Evolutionary conservation across 495 filamentous ascomycete genomes (phyloP), one percentile per base, ranked within the genome.

Genomic region (Staphylotrichum longicolle): DNA sequence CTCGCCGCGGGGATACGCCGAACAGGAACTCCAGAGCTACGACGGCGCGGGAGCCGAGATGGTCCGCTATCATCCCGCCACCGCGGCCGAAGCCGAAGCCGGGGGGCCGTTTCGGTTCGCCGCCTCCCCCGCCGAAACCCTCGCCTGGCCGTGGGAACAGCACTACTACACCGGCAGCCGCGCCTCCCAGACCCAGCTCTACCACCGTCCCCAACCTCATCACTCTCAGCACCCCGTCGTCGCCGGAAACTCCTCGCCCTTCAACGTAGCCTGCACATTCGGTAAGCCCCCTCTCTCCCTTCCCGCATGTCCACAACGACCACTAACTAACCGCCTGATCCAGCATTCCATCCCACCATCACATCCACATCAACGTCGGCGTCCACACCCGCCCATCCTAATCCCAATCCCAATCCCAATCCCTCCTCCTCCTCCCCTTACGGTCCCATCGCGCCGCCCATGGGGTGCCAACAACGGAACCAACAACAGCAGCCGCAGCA

Each of bases 381-480:
- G 20, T 27, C 20, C 20, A 27, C 20, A 27, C 20, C 20, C 20
- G 20, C 20, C 20, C 20, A 27, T 27, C 50, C 37, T 45, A 7
- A 42, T 50, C 50, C 37, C 56, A 7, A 42, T 50, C 37, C 56
- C 40, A 7, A 5, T 39, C 12, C 9, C 52, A 10, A 32, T 27
- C 20, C 37, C 15, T 7, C 45, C 45, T 27, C 45, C 3, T 47
- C 45, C 30, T 60, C 58, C 10, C 58, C 49, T 32, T 60, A 46
- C 58, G 58, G 58, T n/a, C 58, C 58, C 10, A 60, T 53, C 32
- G 58, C 49, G 0, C 58, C 58, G 33, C 58, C 58, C 8, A 12
- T 14, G 32, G 14, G 27, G 27, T 0, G 37, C 4, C 44, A 42
- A 7, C 33, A 57, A 39, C 44, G 3, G 27, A 44, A 48, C 2